A percentile compares a stretch with the other conserved stretches of the same genome.
phyloP scores from a whole-genome alignment of 108 stramenopile species.

The Phaeodactylum tricornutum region DNA sequence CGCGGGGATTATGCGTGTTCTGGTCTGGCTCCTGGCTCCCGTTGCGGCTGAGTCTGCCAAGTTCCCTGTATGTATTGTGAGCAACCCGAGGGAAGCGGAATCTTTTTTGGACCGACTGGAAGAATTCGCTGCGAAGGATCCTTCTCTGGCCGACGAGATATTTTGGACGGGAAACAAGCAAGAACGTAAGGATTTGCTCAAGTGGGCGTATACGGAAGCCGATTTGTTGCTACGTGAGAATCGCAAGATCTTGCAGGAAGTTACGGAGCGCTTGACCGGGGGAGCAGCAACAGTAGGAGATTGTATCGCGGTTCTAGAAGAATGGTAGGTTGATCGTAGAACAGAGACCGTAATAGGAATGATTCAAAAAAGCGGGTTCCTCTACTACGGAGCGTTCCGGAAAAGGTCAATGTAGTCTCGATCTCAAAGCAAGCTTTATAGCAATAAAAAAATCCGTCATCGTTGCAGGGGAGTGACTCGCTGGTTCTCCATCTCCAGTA shows the following conservation, averaged over 20 bases:
- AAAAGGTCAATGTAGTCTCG: too few species aligned
- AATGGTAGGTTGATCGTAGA: too few species aligned
- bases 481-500: too few species aligned
- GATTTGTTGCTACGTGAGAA: slow-evolving; percentile 58
- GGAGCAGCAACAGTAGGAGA: slow-evolving; percentile 85
- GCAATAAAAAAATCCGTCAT: too few species aligned
- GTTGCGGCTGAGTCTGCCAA: slow-evolving; percentile 80
- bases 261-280: slow-evolving; percentile 62
- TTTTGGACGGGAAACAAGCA: slow-evolving; percentile 13
- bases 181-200: slow-evolving; percentile 49
- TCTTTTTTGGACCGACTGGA: slow-evolving; percentile 68
- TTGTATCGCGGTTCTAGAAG: slow-evolving; percentile 78
- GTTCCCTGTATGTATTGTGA: slow-evolving; percentile 76
- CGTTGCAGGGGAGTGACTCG: too few species aligned
- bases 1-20: slow-evolving; percentile 68
- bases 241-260: slow-evolving; percentile 33
- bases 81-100: slow-evolving; percentile 81
- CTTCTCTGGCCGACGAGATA: slow-evolving; percentile 8
- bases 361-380: too few species aligned
- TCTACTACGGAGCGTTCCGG: too few species aligned
- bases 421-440: too few species aligned
- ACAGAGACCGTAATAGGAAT: too few species aligned
- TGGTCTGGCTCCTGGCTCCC: slow-evolving; percentile 90
- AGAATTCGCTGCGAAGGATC: slow-evolving; percentile 21
- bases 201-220: slow-evolving; percentile 81